Evolutionary conservation across 768 basidiomycete genomes (phyloP).

Genomic region (Heimioporus sp.): DNA sequence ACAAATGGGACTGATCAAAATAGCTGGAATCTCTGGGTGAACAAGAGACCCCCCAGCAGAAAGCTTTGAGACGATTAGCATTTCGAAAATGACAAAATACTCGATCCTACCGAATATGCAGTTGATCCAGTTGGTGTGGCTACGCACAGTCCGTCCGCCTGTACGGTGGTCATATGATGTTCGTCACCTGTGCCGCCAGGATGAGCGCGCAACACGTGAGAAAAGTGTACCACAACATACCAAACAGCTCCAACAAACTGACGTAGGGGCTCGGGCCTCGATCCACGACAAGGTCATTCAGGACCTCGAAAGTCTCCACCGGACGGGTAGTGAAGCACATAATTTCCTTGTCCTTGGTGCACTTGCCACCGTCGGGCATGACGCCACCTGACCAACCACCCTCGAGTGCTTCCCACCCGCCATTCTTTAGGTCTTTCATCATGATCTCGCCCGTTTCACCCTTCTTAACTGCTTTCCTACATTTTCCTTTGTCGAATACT

Average conservation of each 20-base stretch:
- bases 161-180: conserved; percentile 98
- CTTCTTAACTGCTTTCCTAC: conserved; percentile 84
- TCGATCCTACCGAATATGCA: conserved; percentile 80
- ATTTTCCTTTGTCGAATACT: conserved; percentile 66
- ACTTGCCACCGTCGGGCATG: conserved; percentile 43
- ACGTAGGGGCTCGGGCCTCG: conserved; percentile 98
- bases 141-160: conserved; percentile 94
- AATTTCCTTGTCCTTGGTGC: conserved; percentile 88
- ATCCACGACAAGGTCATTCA: conserved; percentile 98
- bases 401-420: conserved; percentile 96
- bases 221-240: conserved; percentile 46
- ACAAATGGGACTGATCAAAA: conserved; percentile 96
- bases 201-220: conserved; percentile 3
- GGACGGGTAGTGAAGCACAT: conserved; percentile 97
- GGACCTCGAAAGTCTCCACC: conserved; percentile 91
- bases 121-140: conserved; percentile 98
- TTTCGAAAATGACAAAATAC: background rate
- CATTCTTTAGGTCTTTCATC: conserved; percentile 88
- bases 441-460: conserved; percentile 95
- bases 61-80: conserved; percentile 42
- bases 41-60: conserved; percentile 98
- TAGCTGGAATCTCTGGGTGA: conserved; percentile 95
- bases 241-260: conserved; percentile 92
- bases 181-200: conserved; percentile 73
- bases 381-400: conserved; percentile 58